Evolutionary conservation across 148 eudicot genomes (phyloP), one percentile per base, ranked within the genome.

Genomic region (Vaccinium darrowii): DNA sequence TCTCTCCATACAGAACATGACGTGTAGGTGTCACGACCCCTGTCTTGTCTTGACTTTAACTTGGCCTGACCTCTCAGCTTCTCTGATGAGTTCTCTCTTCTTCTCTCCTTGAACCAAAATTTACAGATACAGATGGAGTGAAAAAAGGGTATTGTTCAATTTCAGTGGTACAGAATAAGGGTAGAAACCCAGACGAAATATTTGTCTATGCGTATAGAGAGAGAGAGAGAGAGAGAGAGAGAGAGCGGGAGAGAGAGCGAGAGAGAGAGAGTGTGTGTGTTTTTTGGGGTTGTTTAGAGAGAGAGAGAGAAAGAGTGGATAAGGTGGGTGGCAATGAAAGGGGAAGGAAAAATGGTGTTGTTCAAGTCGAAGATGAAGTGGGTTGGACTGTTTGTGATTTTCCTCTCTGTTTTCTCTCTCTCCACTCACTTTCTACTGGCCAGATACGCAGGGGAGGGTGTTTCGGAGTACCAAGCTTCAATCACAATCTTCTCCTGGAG

Each of bases 401-500:
- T 91, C 76, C 89, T 94, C 3, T 90, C 98, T 18, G 87, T 85
- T 82, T 90, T 94, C 69, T 94, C 98, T 75, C 89, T 94, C 69
- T 91, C 88, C 54, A 88, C 93, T 25, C 95, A 93, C 84, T 90
- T 94, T 77, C 81, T 92, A 23, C 89, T 94, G 13, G 94, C 93
- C 52, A 92, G 89, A 85, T 93, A 92, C 81, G 91, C 92, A 18
- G 89, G 86, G 25, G 82, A 83, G 53, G 82, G 71, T 54, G 74
- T 85, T 63, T 84, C 89, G 21, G 90, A 89, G 79, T 89, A 86
- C 80, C 89, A 91, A 50, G 88, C 90, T 79, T 92, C 92, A 54
- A 79, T 89, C 74, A 88, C 94, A 1, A 90, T 94, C 80, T 93
- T 94, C 83, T 91, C 93, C 82, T 94, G 98, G 98, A 89, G 93